Conservation (phyloP, 768 basidiomycete species). For the Podaxis sp. region DNA sequence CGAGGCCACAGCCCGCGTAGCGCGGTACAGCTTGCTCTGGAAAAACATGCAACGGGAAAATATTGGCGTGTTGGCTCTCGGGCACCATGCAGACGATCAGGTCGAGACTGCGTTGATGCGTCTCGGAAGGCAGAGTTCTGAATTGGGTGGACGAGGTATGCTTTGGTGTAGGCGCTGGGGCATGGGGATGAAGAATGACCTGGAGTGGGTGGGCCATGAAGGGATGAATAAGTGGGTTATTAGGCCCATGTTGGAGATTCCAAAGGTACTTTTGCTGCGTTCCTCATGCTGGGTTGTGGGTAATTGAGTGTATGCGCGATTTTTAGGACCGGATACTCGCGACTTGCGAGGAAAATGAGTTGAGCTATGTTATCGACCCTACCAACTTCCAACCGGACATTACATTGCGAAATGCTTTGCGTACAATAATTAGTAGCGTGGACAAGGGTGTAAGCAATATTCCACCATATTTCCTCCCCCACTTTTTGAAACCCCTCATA, state of each 20-base stretch:
- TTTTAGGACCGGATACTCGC: conserved; percentile 76
- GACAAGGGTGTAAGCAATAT: conserved; percentile 6
- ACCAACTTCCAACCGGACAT: conserved; percentile 76
- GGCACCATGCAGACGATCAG: conserved; percentile 83
- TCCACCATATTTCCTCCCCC: not conserved
- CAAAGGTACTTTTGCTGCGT: conserved; percentile 51
- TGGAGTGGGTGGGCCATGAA: conserved; percentile 43
- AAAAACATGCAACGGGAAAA: conserved; percentile 35
- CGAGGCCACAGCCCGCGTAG: conserved; percentile 57
- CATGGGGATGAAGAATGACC: conserved; percentile 52
- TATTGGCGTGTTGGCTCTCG: conserved; percentile 53
- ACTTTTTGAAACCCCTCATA: conserved; percentile 1
- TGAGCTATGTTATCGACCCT: conserved; percentile 62
- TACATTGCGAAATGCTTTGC: conserved; percentile 62
- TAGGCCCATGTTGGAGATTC: conserved; percentile 64
- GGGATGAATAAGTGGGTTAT: conserved; percentile 72
- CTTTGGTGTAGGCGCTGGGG: conserved; percentile 67
- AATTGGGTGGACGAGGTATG: conserved; percentile 68
- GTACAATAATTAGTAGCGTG: not conserved
- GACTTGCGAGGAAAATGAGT: conserved; percentile 62
- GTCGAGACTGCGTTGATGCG: conserved; percentile 80
- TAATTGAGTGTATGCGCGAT: not conserved
- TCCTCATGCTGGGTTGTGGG: not conserved
- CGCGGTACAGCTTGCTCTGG: conserved; percentile 45
- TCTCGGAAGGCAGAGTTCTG: conserved; percentile 53